Base-by-base conservation (phyloP, 2,329 filamentous ascomycete genomes). In the Davidsoniella eucalypti region DNA sequence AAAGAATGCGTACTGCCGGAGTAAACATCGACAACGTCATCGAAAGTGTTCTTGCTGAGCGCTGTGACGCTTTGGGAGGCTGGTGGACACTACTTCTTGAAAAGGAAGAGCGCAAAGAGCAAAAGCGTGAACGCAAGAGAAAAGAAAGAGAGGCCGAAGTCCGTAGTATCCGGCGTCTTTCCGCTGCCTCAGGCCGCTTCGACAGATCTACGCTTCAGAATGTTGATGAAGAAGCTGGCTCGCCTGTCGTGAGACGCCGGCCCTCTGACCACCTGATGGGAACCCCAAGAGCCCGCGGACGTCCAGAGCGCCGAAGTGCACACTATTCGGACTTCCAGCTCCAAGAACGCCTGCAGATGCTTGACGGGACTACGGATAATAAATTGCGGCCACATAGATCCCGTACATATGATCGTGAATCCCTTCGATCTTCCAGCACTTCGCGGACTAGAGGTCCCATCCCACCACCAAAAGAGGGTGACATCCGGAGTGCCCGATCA, bases 81-180 rank as follows among this genome's bases (percentile, higher is more conserved):
- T 98, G 92, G 92, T 98, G 92, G 92, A 84, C 86, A 2, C 66
- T 98, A 25, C 67, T 98, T 38, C 78, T 96, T 8, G 92, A 96
- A 60, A 98, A 96, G 63, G 92, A 98, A 61, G 78, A 87, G 61
- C 78, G 87, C 7, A 98, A 98, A 64, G 81, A 88, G 56, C 74
- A 69, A 54, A 73, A 87, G 54, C 73, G 82, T 55, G 87, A 95
- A 58, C 76, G 79, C 49, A 95, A 90, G 61, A 77, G 90, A 7
- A 87, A 76, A 60, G 88, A 96, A 61, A 80, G 78, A 57, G 88
- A 98, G 58, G 73, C 75, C 1, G 87, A 96, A 59, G 79, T 78
- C 51, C 82, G 87, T 61, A 85, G 79, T 54, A 71, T 92, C 26
- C 75, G 87, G 48, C 78, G 90, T 39, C 70, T 96, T 43, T 96